Evolutionary conservation across 2,329 filamentous ascomycete genomes (phyloP), one percentile per base, ranked within the genome.

Genomic region (Thelonectria blattea): DNA sequence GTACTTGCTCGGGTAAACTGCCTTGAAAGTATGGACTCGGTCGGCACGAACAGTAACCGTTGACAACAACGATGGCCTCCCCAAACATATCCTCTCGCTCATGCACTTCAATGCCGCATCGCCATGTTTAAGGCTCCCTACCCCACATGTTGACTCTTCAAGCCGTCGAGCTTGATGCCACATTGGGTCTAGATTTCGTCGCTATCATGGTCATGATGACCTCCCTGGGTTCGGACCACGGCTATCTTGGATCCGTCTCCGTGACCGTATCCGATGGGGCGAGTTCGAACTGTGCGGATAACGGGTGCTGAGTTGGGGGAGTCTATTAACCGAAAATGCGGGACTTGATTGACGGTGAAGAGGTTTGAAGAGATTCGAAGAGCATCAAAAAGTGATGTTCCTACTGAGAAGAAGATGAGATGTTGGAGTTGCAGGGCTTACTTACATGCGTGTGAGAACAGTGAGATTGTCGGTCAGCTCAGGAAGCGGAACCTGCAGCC

Each of bases 91-190:
- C 51, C 39, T 27, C 41, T 41, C 42, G 9, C 17, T 17, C 20
- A 22, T 20, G 20, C 14, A 22, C 12, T 14, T 15, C 3, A 22
- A 30, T 47, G 43, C 43, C 15, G 41, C 20, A 37, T 37, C 34
- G 11, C 15, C 6, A 37, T 15, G 22, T 37, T 54, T 37, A 43
- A 52, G 42, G 27, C 2, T 30, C 27, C 27, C 37, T 60, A 56
- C 58, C 52, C 52, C 58, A 52, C 56, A 56, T 52, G 48, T 48
- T 60, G 34, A 37, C 34, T 37, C 34, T 41, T 37, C 20, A 20
- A 43, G 15, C 17, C n/a, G 22, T 47, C 15, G 34, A 48, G 42
- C 22, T 52, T 30, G 34, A 56, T 47, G 42, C 58, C 42, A 51
- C 20, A 48, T 56, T 34, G 24, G 58, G 58, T 34, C 52, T 60